A percentile compares a stretch with the other conserved stretches of the same genome.
Evolutionary conservation across 306 rosid species (phyloP).

Genomic region (Corylus americana): DNA sequence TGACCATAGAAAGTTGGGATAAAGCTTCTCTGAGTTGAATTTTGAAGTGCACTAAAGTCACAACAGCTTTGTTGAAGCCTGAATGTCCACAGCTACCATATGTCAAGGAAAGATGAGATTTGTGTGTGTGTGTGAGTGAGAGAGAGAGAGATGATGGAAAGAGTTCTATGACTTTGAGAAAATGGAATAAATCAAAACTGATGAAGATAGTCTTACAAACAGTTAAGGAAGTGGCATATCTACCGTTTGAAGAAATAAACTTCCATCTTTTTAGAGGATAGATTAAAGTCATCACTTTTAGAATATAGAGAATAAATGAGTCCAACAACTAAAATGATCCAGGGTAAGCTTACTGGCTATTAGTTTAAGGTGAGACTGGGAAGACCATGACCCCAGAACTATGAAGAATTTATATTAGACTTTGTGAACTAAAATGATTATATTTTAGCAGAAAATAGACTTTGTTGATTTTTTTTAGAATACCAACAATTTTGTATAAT

Average conservation of each 20-base stretch:
- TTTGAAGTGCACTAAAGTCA: neutral
- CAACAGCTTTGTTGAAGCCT: neutral
- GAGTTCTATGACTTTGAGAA: neutral
- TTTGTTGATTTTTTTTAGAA: neutral
- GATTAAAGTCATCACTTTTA: too few species aligned
- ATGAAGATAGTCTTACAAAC: neutral
- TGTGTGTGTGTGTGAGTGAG: too few species aligned
- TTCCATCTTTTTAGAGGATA: too few species aligned
- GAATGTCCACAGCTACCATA: neutral
- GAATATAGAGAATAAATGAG: neutral
- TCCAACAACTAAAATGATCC: neutral
- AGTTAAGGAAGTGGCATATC: too few species aligned
- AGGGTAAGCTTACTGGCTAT: neutral
- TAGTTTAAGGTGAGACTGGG: neutral
- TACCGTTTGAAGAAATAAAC: too few species aligned
- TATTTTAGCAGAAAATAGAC: neutral
- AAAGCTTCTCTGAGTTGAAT: neutral
- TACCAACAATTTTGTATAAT: neutral
- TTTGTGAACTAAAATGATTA: neutral
- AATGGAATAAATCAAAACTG: neutral
- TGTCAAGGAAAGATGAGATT: neutral
- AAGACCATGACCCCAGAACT: neutral
- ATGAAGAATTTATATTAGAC: neutral
- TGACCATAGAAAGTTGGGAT: neutral
- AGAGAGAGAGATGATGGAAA: neutral